These are phyloP conservation scores for Leishmania mexicana DNA, from an alignment of 208 protist species.

Conservation along the genomic window DNA sequence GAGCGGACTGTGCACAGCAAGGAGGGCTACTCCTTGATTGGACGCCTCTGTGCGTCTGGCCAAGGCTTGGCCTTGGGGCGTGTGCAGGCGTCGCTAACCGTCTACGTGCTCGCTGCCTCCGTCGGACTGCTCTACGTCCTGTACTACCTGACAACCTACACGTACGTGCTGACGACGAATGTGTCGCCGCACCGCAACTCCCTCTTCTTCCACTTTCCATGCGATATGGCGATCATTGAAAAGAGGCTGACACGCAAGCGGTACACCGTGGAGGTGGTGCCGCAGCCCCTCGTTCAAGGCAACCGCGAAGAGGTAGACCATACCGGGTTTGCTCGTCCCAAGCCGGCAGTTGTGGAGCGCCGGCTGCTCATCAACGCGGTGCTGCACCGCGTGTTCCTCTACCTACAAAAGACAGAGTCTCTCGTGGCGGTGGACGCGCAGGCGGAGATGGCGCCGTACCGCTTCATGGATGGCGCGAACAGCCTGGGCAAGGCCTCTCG, in stretches of 20 bases:
- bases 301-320: background rate
- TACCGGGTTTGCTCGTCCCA: background rate
- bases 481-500: constrained; percentile 16
- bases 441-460: constrained; percentile 45
- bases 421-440: constrained; percentile 51
- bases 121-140: constrained; percentile 31
- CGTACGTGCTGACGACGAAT: constrained; percentile 69
- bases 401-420: constrained; percentile 54
- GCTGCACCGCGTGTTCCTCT: constrained; percentile 62
- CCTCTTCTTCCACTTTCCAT: constrained; percentile 61
- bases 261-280: constrained; percentile 30
- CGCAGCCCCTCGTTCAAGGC: background rate
- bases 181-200: constrained; percentile 46
- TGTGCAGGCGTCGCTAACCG: constrained; percentile 25
- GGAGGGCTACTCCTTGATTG: constrained; percentile 48
- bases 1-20: constrained; percentile 21
- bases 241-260: constrained; percentile 55
- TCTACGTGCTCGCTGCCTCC: constrained; percentile 35
- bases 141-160: constrained; percentile 70
- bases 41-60: constrained; percentile 40
- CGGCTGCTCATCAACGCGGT: constrained; percentile 64
- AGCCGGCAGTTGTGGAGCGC: constrained; percentile 23
- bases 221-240: constrained; percentile 70
- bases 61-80: constrained; percentile 27
- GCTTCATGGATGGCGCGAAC: constrained; percentile 50